phyloP scores from a whole-genome alignment of 163 green algal species.

The Picocystis sp. region DNA sequence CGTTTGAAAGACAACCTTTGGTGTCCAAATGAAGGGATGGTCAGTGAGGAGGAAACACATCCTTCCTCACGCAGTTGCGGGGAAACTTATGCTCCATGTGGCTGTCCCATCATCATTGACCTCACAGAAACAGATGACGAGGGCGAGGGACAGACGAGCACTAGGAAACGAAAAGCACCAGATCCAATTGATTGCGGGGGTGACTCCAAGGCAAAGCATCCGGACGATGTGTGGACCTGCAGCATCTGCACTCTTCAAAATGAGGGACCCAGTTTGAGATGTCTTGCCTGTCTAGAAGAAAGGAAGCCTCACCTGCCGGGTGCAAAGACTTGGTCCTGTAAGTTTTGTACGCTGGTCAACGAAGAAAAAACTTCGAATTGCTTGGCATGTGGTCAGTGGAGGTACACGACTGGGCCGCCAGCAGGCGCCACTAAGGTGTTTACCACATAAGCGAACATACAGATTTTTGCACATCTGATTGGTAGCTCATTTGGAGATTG shows the following conservation, averaged over 20 bases:
- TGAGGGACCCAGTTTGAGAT: neutral
- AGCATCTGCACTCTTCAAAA: neutral
- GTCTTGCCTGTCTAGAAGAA: neutral
- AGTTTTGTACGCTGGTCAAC: slow-evolving; percentile 5
- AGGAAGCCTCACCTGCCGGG: neutral
- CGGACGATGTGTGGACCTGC: neutral
- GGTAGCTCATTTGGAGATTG: too few species aligned
- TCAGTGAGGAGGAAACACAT: too few species aligned
- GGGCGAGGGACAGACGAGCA: neutral
- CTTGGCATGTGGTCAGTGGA: slow-evolving; percentile 2
- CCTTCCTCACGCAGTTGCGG: too few species aligned
- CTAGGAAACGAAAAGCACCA: neutral
- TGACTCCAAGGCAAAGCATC: neutral
- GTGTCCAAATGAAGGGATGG: slow-evolving; percentile 26
- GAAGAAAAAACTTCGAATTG: neutral
- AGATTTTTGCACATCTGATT: too few species aligned
- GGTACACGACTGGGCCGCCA: neutral
- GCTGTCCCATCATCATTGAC: neutral
- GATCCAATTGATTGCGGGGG: neutral
- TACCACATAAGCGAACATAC: too few species aligned
- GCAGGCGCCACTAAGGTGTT: too few species aligned
- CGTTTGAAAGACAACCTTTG: slow-evolving; percentile 37
- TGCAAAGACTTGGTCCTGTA: slow-evolving; percentile 1
- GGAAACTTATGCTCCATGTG: neutral
- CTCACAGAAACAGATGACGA: slow-evolving; percentile 2